These are phyloP conservation scores for Ascoidea rubescens DNA, from an alignment of 805 yeast genomes.

Conservation along the genomic window DNA sequence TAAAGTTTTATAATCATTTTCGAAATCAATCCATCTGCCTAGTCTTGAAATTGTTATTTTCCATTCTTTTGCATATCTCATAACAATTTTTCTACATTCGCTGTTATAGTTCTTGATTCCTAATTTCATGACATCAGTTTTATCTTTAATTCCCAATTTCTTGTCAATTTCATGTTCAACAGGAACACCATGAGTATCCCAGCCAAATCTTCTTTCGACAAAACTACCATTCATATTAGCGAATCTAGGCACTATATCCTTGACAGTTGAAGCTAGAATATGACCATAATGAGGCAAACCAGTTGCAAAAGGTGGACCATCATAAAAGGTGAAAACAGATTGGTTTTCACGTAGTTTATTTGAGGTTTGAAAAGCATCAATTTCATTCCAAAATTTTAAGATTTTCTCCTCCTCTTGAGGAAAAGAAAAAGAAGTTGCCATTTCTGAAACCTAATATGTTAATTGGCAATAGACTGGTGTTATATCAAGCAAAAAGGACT, in stretches of 20 bases:
- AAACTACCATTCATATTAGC: conserved; percentile 96
- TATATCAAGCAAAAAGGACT: conserved; percentile 8
- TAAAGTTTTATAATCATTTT: conserved; percentile 93
- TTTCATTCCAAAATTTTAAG: conserved; percentile 70
- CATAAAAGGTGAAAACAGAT: conserved; percentile 74
- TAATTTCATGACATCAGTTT: conserved; percentile 85
- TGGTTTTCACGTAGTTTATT: conserved; percentile 63
- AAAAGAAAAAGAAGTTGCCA: conserved; percentile 39
- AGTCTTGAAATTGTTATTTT: conserved; percentile 81
- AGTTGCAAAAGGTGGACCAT: conserved; percentile 99
- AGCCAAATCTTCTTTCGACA: conserved; percentile 95
- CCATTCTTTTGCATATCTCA: conserved; percentile 96
- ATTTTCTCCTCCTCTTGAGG: conserved; percentile 84
- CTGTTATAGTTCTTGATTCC: conserved; percentile 90
- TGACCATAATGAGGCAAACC: conserved; percentile 99
- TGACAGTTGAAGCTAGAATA: conserved; percentile 89
- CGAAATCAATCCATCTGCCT: conserved; percentile 99
- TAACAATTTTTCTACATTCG: conserved; percentile 93
- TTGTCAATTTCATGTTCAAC: conserved; percentile 98
- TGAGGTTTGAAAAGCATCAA: conserved; percentile 87
- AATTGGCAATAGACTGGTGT: conserved; percentile 14
- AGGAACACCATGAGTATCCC: conserved; percentile 99
- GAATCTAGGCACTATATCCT: conserved; percentile 94
- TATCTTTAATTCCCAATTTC: conserved; percentile 83
- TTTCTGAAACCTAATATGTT: not conserved